Evolutionary conservation across 2,329 filamentous ascomycete genomes (phyloP).

Genomic region (Hymenoscyphus scutula): DNA sequence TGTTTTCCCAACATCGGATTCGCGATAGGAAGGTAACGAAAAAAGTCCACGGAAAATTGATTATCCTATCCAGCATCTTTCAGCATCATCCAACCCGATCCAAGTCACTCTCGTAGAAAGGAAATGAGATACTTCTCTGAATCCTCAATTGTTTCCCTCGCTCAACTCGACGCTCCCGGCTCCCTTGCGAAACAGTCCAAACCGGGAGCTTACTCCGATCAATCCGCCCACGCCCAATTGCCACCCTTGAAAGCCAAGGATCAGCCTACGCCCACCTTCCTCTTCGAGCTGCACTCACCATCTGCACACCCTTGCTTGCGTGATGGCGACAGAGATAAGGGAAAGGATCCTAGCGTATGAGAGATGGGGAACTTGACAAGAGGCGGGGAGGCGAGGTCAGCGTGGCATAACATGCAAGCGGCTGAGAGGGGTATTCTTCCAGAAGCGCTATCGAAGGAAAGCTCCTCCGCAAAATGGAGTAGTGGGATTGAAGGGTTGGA

Average conservation of each 20-base stretch:
- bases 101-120: neutral
- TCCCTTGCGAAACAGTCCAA: neutral
- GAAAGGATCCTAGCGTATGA: slow-evolving; percentile 6
- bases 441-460: slow-evolving; percentile 4
- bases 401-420: neutral
- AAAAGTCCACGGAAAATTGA: neutral
- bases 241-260: neutral
- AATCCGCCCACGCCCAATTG: neutral
- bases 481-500: neutral
- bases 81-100: neutral
- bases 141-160: neutral
- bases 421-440: slow-evolving; percentile 3
- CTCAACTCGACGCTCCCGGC: neutral
- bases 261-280: slow-evolving; percentile 2
- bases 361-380: neutral
- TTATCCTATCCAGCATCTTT: neutral
- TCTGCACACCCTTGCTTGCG: neutral
- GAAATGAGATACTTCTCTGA: neutral
- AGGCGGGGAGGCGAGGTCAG: neutral
- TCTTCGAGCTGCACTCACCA: neutral
- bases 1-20: neutral
- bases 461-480: neutral
- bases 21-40: neutral
- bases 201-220: neutral
- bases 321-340: slow-evolving; percentile 5